These are phyloP conservation scores for Rhodamnia rubescens DNA, from an alignment of 345 rosid genomes.

Conservation along the genomic window DNA sequence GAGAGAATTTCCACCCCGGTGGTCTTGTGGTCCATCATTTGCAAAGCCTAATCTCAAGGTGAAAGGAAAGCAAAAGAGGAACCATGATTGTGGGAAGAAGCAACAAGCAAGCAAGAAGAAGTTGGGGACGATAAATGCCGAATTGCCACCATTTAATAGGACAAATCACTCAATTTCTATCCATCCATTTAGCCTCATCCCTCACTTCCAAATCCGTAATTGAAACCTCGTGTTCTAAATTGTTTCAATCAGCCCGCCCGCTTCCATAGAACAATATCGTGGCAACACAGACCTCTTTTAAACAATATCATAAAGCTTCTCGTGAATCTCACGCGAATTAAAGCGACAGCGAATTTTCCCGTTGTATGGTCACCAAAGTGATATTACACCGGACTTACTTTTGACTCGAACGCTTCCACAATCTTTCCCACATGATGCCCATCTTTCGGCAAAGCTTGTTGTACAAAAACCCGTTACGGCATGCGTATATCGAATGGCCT, in stretches of 20 bases:
- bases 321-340: neutral
- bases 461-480: neutral
- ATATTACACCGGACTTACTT: accelerated
- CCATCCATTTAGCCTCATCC: neutral
- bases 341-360: neutral
- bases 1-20: neutral
- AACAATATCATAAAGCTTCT: neutral
- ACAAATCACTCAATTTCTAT: neutral
- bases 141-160: neutral
- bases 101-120: neutral
- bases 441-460: neutral
- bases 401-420: neutral
- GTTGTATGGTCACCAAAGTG: neutral
- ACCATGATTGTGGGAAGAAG: neutral
- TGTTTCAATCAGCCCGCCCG: neutral
- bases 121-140: neutral
- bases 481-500: neutral
- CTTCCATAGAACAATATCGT: no score
- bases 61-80: neutral
- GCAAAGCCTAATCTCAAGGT: neutral
- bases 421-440: neutral
- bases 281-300: no score
- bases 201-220: neutral
- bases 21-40: neutral
- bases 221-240: neutral